phyloP scores from a whole-genome alignment of 1,284 basidiomycete genomes.

The Leccinum solheimii region DNA sequence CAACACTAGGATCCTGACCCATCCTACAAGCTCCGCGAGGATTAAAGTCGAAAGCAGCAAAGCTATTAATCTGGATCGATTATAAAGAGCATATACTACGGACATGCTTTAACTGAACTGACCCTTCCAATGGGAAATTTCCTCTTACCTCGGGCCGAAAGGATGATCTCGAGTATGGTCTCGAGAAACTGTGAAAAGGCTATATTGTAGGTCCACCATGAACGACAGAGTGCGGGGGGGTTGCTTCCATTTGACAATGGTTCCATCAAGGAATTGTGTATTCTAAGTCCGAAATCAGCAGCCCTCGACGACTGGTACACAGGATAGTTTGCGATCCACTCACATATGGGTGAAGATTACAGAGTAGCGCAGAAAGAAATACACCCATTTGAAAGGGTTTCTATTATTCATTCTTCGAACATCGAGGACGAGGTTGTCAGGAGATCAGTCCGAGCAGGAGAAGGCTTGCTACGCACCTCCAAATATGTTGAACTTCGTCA shows the following conservation, averaged over 20 bases:
- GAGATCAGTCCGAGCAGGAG: background rate
- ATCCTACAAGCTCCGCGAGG: slow-evolving; percentile 10
- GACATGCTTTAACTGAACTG: background rate
- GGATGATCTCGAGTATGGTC: slow-evolving; percentile 21
- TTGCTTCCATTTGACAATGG: slow-evolving; percentile 16
- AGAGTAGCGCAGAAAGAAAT: slow-evolving; percentile 26
- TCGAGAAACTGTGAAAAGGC: slow-evolving; percentile 10
- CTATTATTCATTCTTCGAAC: slow-evolving; percentile 21
- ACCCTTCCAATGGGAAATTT: background rate
- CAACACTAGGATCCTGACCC: slow-evolving; percentile 8
- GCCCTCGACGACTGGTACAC: background rate
- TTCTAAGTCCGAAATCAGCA: slow-evolving; percentile 8
- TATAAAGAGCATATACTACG: slow-evolving; percentile 25
- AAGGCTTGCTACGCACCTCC: slow-evolving; percentile 17
- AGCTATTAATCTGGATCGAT: slow-evolving; percentile 19
- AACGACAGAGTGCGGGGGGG: slow-evolving; percentile 11
- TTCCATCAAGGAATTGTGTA: slow-evolving; percentile 14
- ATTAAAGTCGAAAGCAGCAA: slow-evolving; percentile 17
- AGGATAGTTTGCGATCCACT: slow-evolving; percentile 2
- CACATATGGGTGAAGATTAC: slow-evolving; percentile 17
- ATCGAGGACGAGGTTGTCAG: background rate
- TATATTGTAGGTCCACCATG: slow-evolving; percentile 18
- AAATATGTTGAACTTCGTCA: slow-evolving; percentile 23
- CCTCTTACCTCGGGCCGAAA: slow-evolving; percentile 22
- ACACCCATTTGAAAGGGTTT: slow-evolving; percentile 25